phyloP scores from a whole-genome alignment of 2,329 filamentous ascomycete genomes.

The Epicoccum sorghinum region DNA sequence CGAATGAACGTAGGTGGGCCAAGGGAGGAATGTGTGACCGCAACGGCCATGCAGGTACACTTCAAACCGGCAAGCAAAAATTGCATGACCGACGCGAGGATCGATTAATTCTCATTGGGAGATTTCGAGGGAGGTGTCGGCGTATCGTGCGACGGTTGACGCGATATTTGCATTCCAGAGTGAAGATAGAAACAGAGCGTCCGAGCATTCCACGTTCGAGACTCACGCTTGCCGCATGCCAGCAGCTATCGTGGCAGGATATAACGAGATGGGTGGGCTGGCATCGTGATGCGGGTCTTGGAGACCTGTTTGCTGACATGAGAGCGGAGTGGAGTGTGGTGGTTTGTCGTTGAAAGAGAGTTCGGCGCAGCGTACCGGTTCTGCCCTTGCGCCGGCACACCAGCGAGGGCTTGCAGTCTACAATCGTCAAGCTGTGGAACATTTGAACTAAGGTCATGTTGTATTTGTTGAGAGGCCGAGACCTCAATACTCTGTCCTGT shows the following conservation, averaged over 20 bases:
- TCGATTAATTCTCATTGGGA: conserved; percentile 12
- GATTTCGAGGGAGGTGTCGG: conserved; percentile 8
- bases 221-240: conserved; percentile 17
- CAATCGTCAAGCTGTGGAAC: conserved; percentile 6
- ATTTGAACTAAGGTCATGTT: background rate
- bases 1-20: conserved; percentile 7
- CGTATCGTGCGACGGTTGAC: conserved; percentile 12
- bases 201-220: conserved; percentile 17
- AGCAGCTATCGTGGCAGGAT: conserved; percentile 11
- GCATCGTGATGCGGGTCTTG: background rate
- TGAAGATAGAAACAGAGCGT: conserved; percentile 6
- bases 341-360: conserved; percentile 10
- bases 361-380: conserved; percentile 3
- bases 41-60: conserved; percentile 14
- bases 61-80: conserved; percentile 13
- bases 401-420: conserved; percentile 10
- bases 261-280: conserved; percentile 1
- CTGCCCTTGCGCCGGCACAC: conserved; percentile 9
- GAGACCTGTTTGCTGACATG: background rate
- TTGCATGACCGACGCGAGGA: conserved; percentile 17
- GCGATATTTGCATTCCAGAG: conserved; percentile 16
- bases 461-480: conserved; percentile 11
- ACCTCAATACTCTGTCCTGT: conserved; percentile 7
- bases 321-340: background rate
- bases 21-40: conserved; percentile 20